Conservation (phyloP, 371 early-diverging fungal species). For the Rhizopus microsporus region DNA sequence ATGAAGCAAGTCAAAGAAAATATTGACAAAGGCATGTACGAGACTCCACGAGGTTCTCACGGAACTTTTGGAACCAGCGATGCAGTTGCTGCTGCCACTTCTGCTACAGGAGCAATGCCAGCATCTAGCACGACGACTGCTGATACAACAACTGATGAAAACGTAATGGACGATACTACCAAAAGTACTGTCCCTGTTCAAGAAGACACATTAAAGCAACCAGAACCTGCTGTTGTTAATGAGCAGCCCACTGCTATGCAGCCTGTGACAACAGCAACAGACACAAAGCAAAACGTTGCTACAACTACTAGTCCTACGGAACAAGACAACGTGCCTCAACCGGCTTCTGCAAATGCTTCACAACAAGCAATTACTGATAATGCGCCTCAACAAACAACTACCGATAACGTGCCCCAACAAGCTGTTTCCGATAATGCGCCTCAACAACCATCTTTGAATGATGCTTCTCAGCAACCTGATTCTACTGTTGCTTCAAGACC, state of each 20-base stretch:
- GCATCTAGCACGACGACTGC: too few species aligned
- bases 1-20: conserved; percentile 3
- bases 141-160: too few species aligned
- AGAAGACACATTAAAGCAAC: not conserved
- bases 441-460: not conserved
- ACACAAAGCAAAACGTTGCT: not conserved
- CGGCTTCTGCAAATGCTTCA: not conserved
- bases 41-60: not conserved
- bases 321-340: not conserved
- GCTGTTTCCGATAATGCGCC: not conserved
- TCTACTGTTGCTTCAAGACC: not conserved
- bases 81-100: conserved; percentile 3
- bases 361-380: not conserved
- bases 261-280: not conserved
- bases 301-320: not conserved
- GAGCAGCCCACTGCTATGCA: not conserved
- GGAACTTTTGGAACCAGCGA: not conserved
- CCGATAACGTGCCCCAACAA: not conserved
- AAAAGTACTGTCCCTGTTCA: not conserved
- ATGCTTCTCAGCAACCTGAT: not conserved
- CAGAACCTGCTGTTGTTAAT: not conserved
- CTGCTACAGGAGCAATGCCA: not conserved
- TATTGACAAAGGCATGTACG: conserved; percentile 8
- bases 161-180: not conserved
- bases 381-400: not conserved